A percentile compares a stretch with the other conserved stretches of the same genome.
These are phyloP conservation scores for Chenopodium quinoa DNA, from an alignment of 148 eudicot genomes.

Conservation along the genomic window DNA sequence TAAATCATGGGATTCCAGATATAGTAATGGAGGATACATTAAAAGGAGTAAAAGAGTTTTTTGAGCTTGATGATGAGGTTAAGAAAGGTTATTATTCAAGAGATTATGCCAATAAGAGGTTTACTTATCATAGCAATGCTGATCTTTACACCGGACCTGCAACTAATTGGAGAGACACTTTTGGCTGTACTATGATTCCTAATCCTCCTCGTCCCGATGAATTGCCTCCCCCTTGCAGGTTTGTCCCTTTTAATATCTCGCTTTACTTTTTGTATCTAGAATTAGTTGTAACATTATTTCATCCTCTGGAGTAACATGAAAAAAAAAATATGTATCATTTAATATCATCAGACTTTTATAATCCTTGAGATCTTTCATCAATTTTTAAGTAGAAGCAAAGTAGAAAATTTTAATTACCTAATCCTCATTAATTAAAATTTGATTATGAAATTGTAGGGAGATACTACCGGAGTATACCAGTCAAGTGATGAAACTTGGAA, in stretches of 20 bases:
- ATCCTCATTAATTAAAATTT: too few relatives aligned
- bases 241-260: background rate
- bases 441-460: background rate
- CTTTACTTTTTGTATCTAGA: too few relatives aligned
- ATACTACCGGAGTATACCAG: background rate
- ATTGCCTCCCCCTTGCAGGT: conserved; percentile 60
- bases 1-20: conserved; percentile 39
- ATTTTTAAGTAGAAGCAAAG: too few relatives aligned
- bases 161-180: conserved; percentile 61
- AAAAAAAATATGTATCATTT: too few relatives aligned
- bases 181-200: conserved; percentile 40
- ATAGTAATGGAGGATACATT: conserved; percentile 29
- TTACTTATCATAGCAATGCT: conserved; percentile 42
- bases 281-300: background rate
- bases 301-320: too few relatives aligned
- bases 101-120: conserved; percentile 22
- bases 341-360: too few relatives aligned
- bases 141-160: conserved; percentile 38
- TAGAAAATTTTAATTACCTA: too few relatives aligned
- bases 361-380: too few relatives aligned
- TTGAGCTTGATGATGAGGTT: conserved; percentile 37
- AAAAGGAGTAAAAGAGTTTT: conserved; percentile 31
- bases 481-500: background rate
- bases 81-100: conserved; percentile 38
- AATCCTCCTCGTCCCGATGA: conserved; percentile 37